These are phyloP conservation scores for Phylloporus arenicola DNA, from an alignment of 768 basidiomycete species.

Conservation along the genomic window DNA sequence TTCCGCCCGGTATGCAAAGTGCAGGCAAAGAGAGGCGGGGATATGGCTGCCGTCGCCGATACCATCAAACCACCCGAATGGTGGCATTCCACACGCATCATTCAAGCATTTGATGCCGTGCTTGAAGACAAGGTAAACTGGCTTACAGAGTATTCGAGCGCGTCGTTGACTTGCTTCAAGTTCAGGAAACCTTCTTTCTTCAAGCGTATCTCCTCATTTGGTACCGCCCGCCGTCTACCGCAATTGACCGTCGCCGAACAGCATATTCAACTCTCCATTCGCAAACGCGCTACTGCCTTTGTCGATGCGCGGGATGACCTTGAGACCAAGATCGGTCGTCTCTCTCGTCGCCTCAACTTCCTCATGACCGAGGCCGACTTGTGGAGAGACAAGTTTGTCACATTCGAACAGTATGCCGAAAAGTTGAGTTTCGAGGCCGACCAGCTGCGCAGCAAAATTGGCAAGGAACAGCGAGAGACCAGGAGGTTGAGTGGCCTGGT, in stretches of 20 bases:
- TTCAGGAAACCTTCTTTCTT: slow-evolving; percentile 86
- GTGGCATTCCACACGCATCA: slow-evolving; percentile 91
- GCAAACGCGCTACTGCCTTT: slow-evolving; percentile 90
- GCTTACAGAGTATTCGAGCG: neutral
- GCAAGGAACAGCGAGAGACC: slow-evolving; percentile 86
- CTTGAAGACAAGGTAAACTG: slow-evolving; percentile 70
- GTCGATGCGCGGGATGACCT: slow-evolving; percentile 92
- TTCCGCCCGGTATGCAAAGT: slow-evolving; percentile 91
- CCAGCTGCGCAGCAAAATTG: slow-evolving; percentile 81
- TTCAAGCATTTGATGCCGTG: slow-evolving; percentile 85
- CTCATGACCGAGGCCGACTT: slow-evolving; percentile 86
- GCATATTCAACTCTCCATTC: slow-evolving; percentile 80
- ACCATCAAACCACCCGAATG: slow-evolving; percentile 87
- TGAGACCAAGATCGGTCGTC: slow-evolving; percentile 87
- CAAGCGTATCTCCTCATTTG: slow-evolving; percentile 77
- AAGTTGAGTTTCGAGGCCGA: slow-evolving; percentile 81
- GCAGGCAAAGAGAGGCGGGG: slow-evolving; percentile 74
- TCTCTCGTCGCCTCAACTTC: slow-evolving; percentile 82
- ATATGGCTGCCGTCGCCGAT: slow-evolving; percentile 79
- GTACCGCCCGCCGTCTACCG: slow-evolving; percentile 62
- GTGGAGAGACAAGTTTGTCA: slow-evolving; percentile 92
- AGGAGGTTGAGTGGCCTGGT: slow-evolving; percentile 78
- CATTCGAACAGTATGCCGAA: slow-evolving; percentile 92
- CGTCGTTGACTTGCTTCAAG: slow-evolving; percentile 33
- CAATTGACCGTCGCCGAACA: slow-evolving; percentile 77